Evolutionary conservation across 352 stramenopile genomes (phyloP), one percentile per base, ranked within the genome.

Genomic region (Phytopythium vexans): DNA sequence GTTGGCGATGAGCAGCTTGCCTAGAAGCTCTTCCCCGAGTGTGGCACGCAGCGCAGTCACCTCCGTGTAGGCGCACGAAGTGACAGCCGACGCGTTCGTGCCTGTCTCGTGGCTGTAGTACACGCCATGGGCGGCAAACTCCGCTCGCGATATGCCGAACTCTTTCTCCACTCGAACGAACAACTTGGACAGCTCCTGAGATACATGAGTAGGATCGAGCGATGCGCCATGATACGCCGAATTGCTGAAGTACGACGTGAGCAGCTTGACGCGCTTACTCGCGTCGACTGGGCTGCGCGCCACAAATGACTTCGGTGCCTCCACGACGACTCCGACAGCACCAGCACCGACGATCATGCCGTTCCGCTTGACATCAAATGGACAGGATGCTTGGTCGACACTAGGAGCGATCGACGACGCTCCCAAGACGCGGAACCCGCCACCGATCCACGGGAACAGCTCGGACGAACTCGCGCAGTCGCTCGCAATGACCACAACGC

Each of bases 71-170:
- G 95, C 87, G 74, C 96, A 99, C 52, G 89, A 97, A 8, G 78
- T 81, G 41, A 73, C 94, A 33, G 85, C 72, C 3, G 93, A 97
- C 15, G 95, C 91, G 75, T 99, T 97, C 27, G 95, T 99, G 55
- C 89, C 94, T 16, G 96, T 98, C 68, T 99, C 96, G 64, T 99
- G 96, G 46, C 89, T 98, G 73, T 98, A 98, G 70, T 98, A 99
- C 16, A 98, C 91, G 59, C 96, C 96, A 54, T 97, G 74, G 8
- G 62, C 71, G 3, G 92, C 94, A 51, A 99, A 93, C 49, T 97
- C 77, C 38, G 81, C 69, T 41, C 95, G 90, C 31, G 85, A 89
- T 45, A 99, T 97, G 48, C 89, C 88, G 58, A 97, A 92, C 42
- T 94, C 72, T n/a, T 69, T 54, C 66, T 98, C 86, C 34, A 98